These are phyloP conservation scores for Aspergillus japonicus DNA, from an alignment of 2,329 filamentous ascomycete species.

Conservation along the genomic window DNA sequence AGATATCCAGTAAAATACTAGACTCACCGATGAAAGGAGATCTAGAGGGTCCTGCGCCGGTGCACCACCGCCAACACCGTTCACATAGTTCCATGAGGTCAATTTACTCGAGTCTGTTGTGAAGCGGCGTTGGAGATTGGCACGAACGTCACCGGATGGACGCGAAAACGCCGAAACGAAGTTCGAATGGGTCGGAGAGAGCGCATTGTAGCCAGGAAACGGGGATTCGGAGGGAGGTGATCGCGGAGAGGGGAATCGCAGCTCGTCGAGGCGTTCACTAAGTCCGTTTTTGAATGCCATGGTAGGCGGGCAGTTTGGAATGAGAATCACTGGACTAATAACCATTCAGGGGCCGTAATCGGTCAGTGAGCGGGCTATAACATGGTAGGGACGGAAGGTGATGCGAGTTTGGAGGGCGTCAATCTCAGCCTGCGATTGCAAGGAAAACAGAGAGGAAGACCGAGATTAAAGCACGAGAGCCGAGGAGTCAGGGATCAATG, in stretches of 20 bases:
- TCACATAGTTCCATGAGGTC: constrained; percentile 69
- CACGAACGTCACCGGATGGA: constrained; percentile 66
- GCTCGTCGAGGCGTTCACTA: constrained; percentile 71
- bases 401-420: constrained; percentile 8
- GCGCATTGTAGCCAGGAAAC: constrained; percentile 72
- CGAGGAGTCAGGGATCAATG: constrained; percentile 13
- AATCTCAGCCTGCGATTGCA: constrained; percentile 16
- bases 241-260: constrained; percentile 74
- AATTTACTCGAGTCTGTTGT: constrained; percentile 86
- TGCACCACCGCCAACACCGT: constrained; percentile 46
- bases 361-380: constrained; percentile 24
- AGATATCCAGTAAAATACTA: constrained; percentile 10
- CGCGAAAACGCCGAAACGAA: constrained; percentile 59
- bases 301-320: constrained; percentile 30
- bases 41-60: constrained; percentile 56
- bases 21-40: constrained; percentile 54
- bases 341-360: constrained; percentile 22
- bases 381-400: constrained; percentile 16
- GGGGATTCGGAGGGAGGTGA: constrained; percentile 73
- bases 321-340: constrained; percentile 32
- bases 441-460: constrained; percentile 10
- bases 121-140: constrained; percentile 82
- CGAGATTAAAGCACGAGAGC: constrained; percentile 17
- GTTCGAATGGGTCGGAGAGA: constrained; percentile 65
- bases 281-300: constrained; percentile 67